These are phyloP conservation scores for Candida ipomoeae DNA, from an alignment of 805 yeast species.

Conservation along the genomic window DNA sequence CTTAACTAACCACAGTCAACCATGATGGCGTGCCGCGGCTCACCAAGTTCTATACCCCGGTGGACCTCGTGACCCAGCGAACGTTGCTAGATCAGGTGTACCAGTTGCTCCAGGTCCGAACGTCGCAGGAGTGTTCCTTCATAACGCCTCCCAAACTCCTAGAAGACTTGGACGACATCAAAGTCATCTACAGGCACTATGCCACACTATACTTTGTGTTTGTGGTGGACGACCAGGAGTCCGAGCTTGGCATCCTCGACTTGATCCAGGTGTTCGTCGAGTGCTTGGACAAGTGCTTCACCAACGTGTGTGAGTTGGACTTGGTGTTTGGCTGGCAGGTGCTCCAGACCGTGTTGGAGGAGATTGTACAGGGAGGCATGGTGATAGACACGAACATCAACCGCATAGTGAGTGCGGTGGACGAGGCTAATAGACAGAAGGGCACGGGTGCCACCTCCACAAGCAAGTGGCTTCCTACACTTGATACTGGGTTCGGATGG, in stretches of 20 bases:
- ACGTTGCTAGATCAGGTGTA: slow-evolving; percentile 76
- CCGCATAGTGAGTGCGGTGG: slow-evolving; percentile 79
- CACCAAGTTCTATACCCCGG: slow-evolving; percentile 87
- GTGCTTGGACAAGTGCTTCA: slow-evolving; percentile 86
- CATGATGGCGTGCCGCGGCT: slow-evolving; percentile 87
- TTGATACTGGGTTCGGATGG: slow-evolving; percentile 17
- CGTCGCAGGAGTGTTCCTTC: slow-evolving; percentile 79
- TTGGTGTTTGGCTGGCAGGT: slow-evolving; percentile 99
- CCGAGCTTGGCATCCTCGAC: slow-evolving; percentile 90
- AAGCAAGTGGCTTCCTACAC: slow-evolving; percentile 23
- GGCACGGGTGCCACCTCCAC: slow-evolving; percentile 18
- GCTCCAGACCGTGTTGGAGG: slow-evolving; percentile 83
- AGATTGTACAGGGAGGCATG: slow-evolving; percentile 96
- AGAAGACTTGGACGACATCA: slow-evolving; percentile 65
- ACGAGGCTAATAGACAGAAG: slow-evolving; percentile 59
- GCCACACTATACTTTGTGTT: slow-evolving; percentile 96
- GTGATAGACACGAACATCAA: slow-evolving; percentile 87
- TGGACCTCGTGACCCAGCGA: slow-evolving; percentile 79
- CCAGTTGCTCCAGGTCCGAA: slow-evolving; percentile 66
- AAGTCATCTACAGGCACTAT: slow-evolving; percentile 89
- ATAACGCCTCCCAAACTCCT: slow-evolving; percentile 83
- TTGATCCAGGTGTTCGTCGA: slow-evolving; percentile 96
- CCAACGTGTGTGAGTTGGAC: slow-evolving; percentile 92
- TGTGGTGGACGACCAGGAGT: slow-evolving; percentile 92
- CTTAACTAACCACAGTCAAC: slow-evolving; percentile 54